phyloP scores from a whole-genome alignment of 768 basidiomycete species.

The Pulveroboletus ravenelii region DNA sequence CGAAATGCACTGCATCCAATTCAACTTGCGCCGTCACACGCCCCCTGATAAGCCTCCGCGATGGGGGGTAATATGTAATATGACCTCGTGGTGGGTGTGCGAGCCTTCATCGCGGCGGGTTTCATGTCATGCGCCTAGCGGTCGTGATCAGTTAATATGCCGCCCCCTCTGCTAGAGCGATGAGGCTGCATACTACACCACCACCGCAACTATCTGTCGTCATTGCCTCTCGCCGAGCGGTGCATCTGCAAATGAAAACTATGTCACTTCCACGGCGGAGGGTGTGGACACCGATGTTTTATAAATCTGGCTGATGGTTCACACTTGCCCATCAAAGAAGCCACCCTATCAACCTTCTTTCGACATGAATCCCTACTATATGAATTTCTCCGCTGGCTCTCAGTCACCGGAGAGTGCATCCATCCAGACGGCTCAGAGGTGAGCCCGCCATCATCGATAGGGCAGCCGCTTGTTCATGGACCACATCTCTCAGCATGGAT shows the following conservation, averaged over 20 bases:
- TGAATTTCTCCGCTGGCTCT: conserved; percentile 1
- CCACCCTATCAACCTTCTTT: conserved; percentile 11
- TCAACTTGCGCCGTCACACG: conserved; percentile 24
- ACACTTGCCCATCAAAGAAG: conserved; percentile 21
- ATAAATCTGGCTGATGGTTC: conserved; percentile 15
- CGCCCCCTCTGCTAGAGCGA: conserved; percentile 20
- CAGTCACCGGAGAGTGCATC: conserved; percentile 4
- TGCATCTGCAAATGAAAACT: conserved; percentile 18
- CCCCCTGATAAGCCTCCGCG: conserved; percentile 19
- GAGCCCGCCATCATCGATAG: conserved; percentile 6
- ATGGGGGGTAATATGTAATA: conserved; percentile 26
- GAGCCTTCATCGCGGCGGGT: conserved; percentile 22
- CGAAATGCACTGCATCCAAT: conserved; percentile 14
- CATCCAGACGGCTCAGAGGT: conserved; percentile 11
- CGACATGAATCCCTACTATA: conserved; percentile 17
- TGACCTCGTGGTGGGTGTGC: conserved; percentile 17
- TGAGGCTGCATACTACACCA: conserved; percentile 22
- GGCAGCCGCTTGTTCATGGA: conserved; percentile 4
- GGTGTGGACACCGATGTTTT: conserved; percentile 16
- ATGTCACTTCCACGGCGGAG: conserved; percentile 15
- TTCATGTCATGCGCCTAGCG: conserved; percentile 17
- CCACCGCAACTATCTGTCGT: conserved; percentile 15
- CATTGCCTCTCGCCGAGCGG: conserved; percentile 23
- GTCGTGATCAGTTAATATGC: conserved; percentile 18
- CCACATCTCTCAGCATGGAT: conserved; percentile 8